Percentiles rank a stretch among this genome's conserved stretches.
Conservation (phyloP, 352 stramenopile genomes). For the Pythium diclinum region DNA sequence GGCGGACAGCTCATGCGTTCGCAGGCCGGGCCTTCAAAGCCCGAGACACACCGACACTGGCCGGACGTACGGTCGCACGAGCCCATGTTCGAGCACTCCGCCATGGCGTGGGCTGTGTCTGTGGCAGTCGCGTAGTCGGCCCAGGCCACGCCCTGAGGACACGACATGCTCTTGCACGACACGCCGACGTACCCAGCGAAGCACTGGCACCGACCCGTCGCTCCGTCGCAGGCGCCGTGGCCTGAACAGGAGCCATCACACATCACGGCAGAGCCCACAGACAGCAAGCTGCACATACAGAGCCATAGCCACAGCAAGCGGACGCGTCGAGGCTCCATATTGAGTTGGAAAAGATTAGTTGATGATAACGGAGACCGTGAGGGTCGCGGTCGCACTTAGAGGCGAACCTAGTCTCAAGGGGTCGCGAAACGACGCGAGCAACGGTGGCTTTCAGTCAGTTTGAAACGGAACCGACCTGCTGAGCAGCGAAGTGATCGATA, state of each 20-base stretch:
- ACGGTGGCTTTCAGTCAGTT: neutral
- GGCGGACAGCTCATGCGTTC: constrained; percentile 55
- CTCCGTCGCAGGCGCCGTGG: constrained; percentile 47
- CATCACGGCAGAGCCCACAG: constrained; percentile 14
- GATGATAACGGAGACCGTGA: neutral
- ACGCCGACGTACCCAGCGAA: constrained; percentile 73
- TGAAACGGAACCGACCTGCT: constrained; percentile 1
- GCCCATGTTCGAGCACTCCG: constrained; percentile 87
- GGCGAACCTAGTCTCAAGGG: neutral
- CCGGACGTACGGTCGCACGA: constrained; percentile 74
- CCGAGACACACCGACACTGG: constrained; percentile 45
- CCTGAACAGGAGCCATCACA: constrained; percentile 86
- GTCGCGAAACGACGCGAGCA: constrained; percentile 4
- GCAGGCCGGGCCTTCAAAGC: constrained; percentile 79
- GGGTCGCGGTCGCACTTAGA: neutral
- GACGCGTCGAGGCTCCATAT: neutral
- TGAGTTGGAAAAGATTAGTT: neutral
- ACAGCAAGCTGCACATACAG: neutral
- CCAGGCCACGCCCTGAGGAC: constrained; percentile 53
- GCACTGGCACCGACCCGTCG: constrained; percentile 73
- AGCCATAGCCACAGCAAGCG: constrained; percentile 3
- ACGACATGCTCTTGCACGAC: constrained; percentile 52
- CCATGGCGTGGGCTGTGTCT: constrained; percentile 68
- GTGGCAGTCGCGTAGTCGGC: constrained; percentile 52
- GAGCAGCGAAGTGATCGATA: neutral